phyloP scores from a whole-genome alignment of 2,329 filamentous ascomycete species.

The Aspergillus japonicus region DNA sequence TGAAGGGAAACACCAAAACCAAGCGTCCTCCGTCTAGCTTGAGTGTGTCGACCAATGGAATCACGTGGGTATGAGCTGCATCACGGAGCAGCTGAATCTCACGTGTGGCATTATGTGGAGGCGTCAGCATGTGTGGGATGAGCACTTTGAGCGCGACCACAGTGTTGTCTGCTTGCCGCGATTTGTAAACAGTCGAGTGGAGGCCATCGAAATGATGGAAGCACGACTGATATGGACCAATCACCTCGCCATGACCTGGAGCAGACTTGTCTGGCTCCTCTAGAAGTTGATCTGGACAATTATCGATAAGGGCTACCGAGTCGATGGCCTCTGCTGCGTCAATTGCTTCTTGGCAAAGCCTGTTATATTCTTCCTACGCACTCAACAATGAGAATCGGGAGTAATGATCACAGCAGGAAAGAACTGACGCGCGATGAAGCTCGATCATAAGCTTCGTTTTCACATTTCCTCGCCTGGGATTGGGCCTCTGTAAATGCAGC shows the following conservation, averaged over 20 bases:
- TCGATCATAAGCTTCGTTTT: conserved; percentile 48
- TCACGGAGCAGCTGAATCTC: conserved; percentile 75
- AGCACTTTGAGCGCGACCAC: conserved; percentile 82
- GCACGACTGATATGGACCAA: conserved; percentile 59
- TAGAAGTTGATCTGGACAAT: conserved; percentile 19
- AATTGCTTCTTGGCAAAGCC: conserved; percentile 41
- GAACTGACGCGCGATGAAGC: conserved; percentile 38
- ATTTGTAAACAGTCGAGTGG: conserved; percentile 80
- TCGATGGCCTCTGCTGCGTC: conserved; percentile 30
- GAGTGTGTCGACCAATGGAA: conserved; percentile 73
- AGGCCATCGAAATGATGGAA: conserved; percentile 64
- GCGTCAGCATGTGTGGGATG: conserved; percentile 66
- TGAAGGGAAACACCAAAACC: conserved; percentile 81
- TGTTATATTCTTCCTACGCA: conserved; percentile 57
- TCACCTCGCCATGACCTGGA: conserved; percentile 36
- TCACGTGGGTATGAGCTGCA: conserved; percentile 55
- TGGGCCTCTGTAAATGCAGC: conserved; percentile 51
- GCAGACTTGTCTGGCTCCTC: conserved; percentile 24
- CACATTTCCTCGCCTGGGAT: conserved; percentile 62
- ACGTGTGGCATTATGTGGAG: conserved; percentile 78
- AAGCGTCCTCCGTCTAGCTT: conserved; percentile 67
- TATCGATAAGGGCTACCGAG: conserved; percentile 24
- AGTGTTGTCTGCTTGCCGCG: conserved; percentile 44
- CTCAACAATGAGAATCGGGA: conserved; percentile 1
- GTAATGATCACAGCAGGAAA: background rate